Percentiles rank a stretch among this genome's conserved stretches.
These are phyloP conservation scores for Thelephora terrestris DNA, from an alignment of 1,284 basidiomycete genomes.

Conservation along the genomic window DNA sequence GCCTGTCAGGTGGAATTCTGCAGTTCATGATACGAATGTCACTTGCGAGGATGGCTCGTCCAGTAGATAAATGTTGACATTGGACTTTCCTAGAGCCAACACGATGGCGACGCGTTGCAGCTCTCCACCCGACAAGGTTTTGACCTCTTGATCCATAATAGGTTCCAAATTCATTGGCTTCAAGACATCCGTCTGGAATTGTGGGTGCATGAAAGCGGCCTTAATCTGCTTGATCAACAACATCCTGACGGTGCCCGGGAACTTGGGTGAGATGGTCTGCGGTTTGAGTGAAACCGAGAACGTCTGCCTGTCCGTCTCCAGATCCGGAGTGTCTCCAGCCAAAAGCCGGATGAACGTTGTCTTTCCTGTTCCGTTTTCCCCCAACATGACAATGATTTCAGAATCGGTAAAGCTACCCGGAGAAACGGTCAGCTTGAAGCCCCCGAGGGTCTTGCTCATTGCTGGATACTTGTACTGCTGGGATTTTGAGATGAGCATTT, in stretches of 20 bases:
- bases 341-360: conserved; percentile 92
- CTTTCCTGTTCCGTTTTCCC: conserved; percentile 97
- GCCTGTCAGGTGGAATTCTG: conserved; percentile 1
- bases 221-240: conserved; percentile 91
- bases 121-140: conserved; percentile 94
- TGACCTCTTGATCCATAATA: conserved; percentile 93
- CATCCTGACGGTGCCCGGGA: conserved; percentile 89
- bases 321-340: conserved; percentile 83
- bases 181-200: conserved; percentile 93
- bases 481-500: conserved; percentile 74
- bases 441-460: conserved; percentile 92
- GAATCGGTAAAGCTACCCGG: conserved; percentile 87
- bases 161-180: conserved; percentile 93
- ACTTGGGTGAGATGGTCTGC: conserved; percentile 92
- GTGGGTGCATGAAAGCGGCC: conserved; percentile 89
- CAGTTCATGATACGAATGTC: neutral
- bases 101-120: conserved; percentile 93
- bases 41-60: conserved; percentile 71
- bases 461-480: conserved; percentile 82
- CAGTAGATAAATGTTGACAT: conserved; percentile 78
- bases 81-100: conserved; percentile 76
- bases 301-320: conserved; percentile 70
- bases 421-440: conserved; percentile 89
- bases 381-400: conserved; percentile 95
- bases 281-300: conserved; percentile 88